These are phyloP conservation scores for Chrysochromulina tobinii DNA, from an alignment of 78 protist genomes.

Conservation along the genomic window DNA sequence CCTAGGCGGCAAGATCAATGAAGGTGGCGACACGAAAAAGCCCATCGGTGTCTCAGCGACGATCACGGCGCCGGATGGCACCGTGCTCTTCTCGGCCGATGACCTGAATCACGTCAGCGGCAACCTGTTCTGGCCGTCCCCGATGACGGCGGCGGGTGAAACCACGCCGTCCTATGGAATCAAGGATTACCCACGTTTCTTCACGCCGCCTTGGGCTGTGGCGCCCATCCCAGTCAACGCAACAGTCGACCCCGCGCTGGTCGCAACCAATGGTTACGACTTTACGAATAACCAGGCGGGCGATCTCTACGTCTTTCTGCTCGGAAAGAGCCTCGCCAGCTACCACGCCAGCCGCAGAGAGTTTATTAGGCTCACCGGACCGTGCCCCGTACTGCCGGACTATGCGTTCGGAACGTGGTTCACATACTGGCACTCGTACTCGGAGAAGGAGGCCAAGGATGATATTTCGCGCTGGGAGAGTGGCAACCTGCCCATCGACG, in stretches of 20 bases:
- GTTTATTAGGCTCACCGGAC: neutral
- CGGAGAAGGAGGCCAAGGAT: neutral
- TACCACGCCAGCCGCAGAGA: neutral
- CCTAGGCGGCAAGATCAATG: too few relatives aligned
- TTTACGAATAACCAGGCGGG: neutral
- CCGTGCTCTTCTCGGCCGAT: too few relatives aligned
- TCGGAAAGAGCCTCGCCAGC: neutral
- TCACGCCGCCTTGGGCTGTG: neutral
- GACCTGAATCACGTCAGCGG: too few relatives aligned
- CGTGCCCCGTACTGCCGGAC: neutral
- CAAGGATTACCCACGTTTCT: neutral
- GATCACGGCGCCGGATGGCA: too few relatives aligned
- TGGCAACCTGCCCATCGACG: neutral
- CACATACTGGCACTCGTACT: neutral
- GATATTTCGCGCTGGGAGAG: neutral
- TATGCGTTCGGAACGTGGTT: conserved; percentile 1
- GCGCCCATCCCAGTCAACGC: neutral
- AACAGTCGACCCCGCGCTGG: neutral
- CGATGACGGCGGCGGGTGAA: too few relatives aligned
- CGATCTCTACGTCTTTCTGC: neutral
- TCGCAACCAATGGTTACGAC: neutral
- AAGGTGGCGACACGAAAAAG: too few relatives aligned
- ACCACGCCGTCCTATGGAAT: too few relatives aligned
- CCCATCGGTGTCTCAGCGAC: too few relatives aligned
- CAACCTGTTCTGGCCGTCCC: too few relatives aligned